A percentile compares a stretch with the other conserved stretches of the same genome.
Conservation (phyloP, 2,329 filamentous ascomycete genomes). For the Tympanopsis confertula region DNA sequence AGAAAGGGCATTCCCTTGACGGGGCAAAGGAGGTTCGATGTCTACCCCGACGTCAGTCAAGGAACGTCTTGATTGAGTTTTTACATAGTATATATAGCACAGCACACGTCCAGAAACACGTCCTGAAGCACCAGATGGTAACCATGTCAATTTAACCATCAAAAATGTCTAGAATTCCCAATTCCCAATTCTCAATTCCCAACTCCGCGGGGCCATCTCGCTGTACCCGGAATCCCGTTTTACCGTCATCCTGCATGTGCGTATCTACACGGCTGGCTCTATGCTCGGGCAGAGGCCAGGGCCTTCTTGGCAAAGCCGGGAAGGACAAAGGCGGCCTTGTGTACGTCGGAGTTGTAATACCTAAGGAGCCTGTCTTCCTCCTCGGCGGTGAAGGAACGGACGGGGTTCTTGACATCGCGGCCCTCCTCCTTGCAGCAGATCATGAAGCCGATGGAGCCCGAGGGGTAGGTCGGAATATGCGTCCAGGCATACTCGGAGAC, state of each 20-base stretch:
- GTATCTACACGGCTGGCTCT: no score
- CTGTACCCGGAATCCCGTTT: no score
- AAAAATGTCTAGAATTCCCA: no score
- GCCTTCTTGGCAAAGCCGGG: constrained; percentile 85
- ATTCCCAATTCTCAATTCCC: no score
- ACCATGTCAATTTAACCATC: no score
- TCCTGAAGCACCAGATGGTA: no score
- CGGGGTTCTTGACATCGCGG: constrained; percentile 72
- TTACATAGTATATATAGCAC: no score
- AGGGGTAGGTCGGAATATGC: constrained; percentile 97
- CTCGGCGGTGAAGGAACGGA: constrained; percentile 70
- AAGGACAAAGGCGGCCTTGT: constrained; percentile 86
- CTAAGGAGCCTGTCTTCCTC: constrained; percentile 87
- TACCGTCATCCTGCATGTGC: no score
- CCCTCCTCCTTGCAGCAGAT: constrained; percentile 84
- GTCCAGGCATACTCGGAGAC: constrained; percentile 98
- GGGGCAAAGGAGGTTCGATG: constrained; percentile 80
- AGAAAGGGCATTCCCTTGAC: constrained; percentile 76
- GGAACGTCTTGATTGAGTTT: constrained; percentile 31
- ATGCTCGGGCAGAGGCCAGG: no score
- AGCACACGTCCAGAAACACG: no score
- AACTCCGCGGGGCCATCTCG: no score
- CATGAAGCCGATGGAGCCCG: constrained; percentile 99
- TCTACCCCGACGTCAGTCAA: constrained; percentile 80
- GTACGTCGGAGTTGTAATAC: constrained; percentile 97